Base-by-base conservation (phyloP, 495 filamentous ascomycete genomes). In the Massariosphaeria phaeospora region DNA sequence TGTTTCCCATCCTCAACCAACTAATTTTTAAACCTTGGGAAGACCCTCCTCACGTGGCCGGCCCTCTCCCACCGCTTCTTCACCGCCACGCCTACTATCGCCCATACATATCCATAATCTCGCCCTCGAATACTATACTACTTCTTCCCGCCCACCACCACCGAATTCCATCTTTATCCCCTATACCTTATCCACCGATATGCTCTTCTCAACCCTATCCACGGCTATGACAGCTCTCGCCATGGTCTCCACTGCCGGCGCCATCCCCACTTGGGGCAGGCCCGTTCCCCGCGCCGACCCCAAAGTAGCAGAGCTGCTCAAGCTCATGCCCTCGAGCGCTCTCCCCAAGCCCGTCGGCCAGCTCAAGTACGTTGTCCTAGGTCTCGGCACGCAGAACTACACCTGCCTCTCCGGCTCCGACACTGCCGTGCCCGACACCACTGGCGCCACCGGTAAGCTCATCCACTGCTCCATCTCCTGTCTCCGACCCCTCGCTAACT, bases 311-410 rank as follows among this genome's bases (percentile, higher is more conserved):
- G 42, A 31, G 1, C 55, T 61, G 1, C 15, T n/a, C 9, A 24
- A 18, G 5, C 17, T 40, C 29, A 41, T 50, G 43, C 59, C 61
- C 17, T 29, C 26, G 2, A 55, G 23, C 46, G 56, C 44, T 18
- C 62, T 62, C 7, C 48, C 58, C 31, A 1, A 43, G 11, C 59
- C 59, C 10, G 34, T 17, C 6, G 59, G 39, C 17, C 31, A 58
- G 6, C 62, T 65, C 38, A 65, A 65, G 50, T 62, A 41, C 38
- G 54, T 65, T 23, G 40, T 23, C 2, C 55, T 65, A n/a, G 62
- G 62, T 9, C 41, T 62, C 10, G 62, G 62, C 26, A 65, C 62
- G 13, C 62, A 65, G 43, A 65, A 65, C 48, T 65, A 65, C 41
- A 65, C 62, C 13, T 65, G 62, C 47, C 12, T 34, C n/a, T 24